Conservation (phyloP, 2,329 filamentous ascomycete genomes). For the Falciphora oryzae region DNA sequence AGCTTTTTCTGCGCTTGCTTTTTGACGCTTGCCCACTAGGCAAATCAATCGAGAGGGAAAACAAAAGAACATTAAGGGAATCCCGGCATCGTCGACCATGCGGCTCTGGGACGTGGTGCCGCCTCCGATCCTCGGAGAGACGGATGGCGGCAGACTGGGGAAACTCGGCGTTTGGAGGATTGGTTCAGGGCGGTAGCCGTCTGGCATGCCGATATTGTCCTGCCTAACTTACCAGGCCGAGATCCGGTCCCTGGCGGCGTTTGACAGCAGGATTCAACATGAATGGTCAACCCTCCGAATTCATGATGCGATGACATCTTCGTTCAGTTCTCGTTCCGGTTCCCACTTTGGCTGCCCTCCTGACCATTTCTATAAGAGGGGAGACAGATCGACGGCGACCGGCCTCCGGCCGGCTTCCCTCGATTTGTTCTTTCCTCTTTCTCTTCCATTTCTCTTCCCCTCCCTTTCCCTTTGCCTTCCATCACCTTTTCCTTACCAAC, state of each 20-base stretch:
- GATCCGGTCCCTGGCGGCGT: background rate
- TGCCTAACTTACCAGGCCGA: background rate
- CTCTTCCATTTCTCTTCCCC: too few species aligned
- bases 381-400: too few species aligned
- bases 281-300: conserved; percentile 1
- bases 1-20: conserved; percentile 9
- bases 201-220: background rate
- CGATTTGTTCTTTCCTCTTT: too few species aligned
- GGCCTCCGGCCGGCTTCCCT: too few species aligned
- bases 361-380: too few species aligned
- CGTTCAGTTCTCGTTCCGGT: background rate
- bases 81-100: background rate
- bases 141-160: background rate
- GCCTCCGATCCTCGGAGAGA: too few species aligned
- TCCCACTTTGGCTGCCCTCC: too few species aligned
- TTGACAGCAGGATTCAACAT: background rate
- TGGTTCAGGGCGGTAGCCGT: background rate
- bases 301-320: background rate
- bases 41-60: conserved; percentile 1
- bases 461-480: too few species aligned
- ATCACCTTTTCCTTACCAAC: too few species aligned
- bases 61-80: conserved; percentile 2
- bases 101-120: background rate
- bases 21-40: conserved; percentile 3
- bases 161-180: background rate